Base-by-base conservation (phyloP, 2,329 filamentous ascomycete species). In the Leptographium procerum region DNA sequence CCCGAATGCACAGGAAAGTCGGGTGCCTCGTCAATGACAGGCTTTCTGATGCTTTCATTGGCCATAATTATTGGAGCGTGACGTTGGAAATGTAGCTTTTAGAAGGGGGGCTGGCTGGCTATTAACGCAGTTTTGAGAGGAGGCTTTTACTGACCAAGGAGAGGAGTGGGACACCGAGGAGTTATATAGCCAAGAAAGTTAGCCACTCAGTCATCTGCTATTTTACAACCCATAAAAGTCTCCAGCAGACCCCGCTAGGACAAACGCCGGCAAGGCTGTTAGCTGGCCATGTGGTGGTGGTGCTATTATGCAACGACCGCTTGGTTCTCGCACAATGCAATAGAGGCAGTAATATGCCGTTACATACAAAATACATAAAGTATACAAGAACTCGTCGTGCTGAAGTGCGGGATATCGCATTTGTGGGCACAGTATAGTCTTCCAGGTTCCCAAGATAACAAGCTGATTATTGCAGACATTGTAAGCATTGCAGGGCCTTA, bases 1-100 rank as follows among this genome's bases (percentile, higher is more conserved):
- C 69, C 65, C 56, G 78, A 74, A 50, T 77, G 76, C 63, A 76
- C 74, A 60, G 79, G 80, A 48, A 77, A 79, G 71, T 87, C 81
- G 63, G 81, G 75, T 16, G 77, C 78, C 64, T 83, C 74, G 68
- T 86, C 83, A 64, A 85, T 69, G 45, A 53, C 45, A 47, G 63
- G 63, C 59, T 63, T 64, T n/a, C 62, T 66, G 26, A 69, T 62
- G 53, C 64, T 65, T 59, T 61, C 62, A 55, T 69, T 65, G 59
- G 71, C 68, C 71, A 74, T 74, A 60, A 52, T 67, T 51, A 31
- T 26, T 10, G 14, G 43, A 52, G 19, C 8, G 13, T n/a, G 59
- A 34, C 19, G 29, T 24, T 53, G 36, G 59, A 45, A 54, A 48
- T 22, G 31, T 7, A 50, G 29, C 5, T 62, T 57, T 31, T n/a